Base-by-base conservation (phyloP, 225 moss, liverwort and hornwort genomes). In the Pseudisothecium myosuroides region DNA sequence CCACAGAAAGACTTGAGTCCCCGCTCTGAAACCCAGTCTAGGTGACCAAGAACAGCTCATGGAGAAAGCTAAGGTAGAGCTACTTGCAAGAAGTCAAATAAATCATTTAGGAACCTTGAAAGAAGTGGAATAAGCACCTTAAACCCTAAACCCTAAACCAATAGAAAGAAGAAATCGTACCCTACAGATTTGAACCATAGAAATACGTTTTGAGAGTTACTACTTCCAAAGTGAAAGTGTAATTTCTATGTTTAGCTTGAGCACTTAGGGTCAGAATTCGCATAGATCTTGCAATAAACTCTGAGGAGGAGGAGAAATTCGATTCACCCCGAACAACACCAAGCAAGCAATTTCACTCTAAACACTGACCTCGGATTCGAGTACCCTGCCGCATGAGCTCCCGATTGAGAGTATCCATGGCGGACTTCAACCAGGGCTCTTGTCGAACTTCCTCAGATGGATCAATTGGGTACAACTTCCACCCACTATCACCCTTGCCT, bases 371-470 rank as follows among this genome's bases (percentile, higher is more conserved):
- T 94, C 90, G 91, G 76, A 92, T 91, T 83, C 89, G 90, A 76
- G 66, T 81, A 60, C 94, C 94, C 90, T 92, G 92, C 87, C 93
- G 89, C 90, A 87, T 86, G 71, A 94, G 94, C 89, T 94, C 94
- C 90, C 88, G 90, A 80, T 91, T 91, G 43, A 94, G 92, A 49
- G 92, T 90, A 76, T 92, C 91, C 94, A 94, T 93, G 88, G 94
- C 94, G 65, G 91, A 76, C 67, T 94, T 94, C 87, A 94, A 63
- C 94, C 93, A 94, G 83, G 93, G 92, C 83, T 94, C 93, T 88
- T 91, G 93, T 58, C 47, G 91, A 85, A 88, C 81, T 63, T 91
- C 93, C 86, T 89, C 90, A 36, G 88, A 83, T 58, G 90, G 89
- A 89, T 89, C 93, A 21, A 79, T 76, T 52, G 89, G 92, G n/a